phyloP scores from a whole-genome alignment of 345 rosid species.

The Microcos paniculata region DNA sequence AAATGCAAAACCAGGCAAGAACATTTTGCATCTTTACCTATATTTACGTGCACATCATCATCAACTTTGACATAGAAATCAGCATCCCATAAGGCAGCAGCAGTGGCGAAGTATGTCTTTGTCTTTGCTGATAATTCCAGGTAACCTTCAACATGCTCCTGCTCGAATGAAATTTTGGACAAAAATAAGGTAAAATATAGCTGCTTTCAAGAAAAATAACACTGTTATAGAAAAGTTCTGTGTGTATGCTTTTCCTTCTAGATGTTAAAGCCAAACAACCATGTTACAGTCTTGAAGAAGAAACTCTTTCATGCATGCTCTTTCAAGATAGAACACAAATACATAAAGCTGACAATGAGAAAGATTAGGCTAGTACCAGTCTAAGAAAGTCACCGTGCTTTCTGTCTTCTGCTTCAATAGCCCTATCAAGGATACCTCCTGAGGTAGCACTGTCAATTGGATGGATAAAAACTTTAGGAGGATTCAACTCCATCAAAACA shows the following conservation, averaged over 20 bases:
- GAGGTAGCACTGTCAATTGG: slow-evolving; percentile 64
- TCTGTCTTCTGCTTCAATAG: slow-evolving; percentile 91
- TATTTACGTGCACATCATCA: slow-evolving; percentile 96
- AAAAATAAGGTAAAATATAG: neutral
- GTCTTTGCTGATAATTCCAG: slow-evolving; percentile 97
- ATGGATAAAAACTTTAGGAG: slow-evolving; percentile 11
- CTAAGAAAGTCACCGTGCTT: slow-evolving; percentile 94
- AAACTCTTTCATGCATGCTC: neutral
- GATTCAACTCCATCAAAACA: neutral
- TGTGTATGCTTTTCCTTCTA: neutral
- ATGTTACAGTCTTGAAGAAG: neutral
- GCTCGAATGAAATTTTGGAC: slow-evolving; percentile 24
- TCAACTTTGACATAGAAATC: slow-evolving; percentile 97
- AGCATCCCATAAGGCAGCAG: slow-evolving; percentile 91
- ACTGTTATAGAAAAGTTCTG: neutral
- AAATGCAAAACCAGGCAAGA: slow-evolving; percentile 1
- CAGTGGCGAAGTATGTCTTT: slow-evolving; percentile 79
- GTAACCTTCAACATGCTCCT: slow-evolving; percentile 98
- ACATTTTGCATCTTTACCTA: slow-evolving; percentile 49
- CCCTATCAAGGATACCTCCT: slow-evolving; percentile 95
- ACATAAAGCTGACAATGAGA: neutral
- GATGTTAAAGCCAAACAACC: neutral
- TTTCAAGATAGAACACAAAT: slow-evolving; percentile 11
- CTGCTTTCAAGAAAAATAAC: neutral
- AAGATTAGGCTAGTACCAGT: slow-evolving; percentile 54